phyloP scores from a whole-genome alignment of 2,329 filamentous ascomycete species.

The Cryphonectria radicalis region DNA sequence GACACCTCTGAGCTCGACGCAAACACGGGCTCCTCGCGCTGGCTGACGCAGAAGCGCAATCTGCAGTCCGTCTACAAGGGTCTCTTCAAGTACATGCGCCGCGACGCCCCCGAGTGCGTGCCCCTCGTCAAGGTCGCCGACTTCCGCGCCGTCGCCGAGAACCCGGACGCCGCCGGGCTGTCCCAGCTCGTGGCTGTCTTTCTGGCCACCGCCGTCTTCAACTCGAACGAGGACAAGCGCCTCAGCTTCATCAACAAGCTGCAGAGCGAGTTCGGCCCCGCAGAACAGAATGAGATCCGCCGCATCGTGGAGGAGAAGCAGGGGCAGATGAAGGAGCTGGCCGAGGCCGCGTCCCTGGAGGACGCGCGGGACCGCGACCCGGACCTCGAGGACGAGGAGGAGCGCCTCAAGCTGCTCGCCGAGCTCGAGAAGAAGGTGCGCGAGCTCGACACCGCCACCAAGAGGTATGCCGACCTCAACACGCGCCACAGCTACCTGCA shows the following conservation, averaged over 20 bases:
- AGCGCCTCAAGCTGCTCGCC: conserved; percentile 54
- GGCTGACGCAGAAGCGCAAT: conserved; percentile 77
- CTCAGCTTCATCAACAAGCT: conserved; percentile 39
- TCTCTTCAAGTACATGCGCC: conserved; percentile 74
- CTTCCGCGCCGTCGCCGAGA: conserved; percentile 62
- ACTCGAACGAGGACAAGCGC: conserved; percentile 36
- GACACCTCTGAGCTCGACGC: conserved; percentile 58
- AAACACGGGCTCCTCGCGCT: conserved; percentile 47
- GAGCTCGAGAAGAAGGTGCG: conserved; percentile 38
- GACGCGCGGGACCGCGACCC: conserved; percentile 48
- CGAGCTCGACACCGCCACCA: conserved; percentile 54
- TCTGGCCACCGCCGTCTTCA: conserved; percentile 37
- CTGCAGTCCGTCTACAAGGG: conserved; percentile 89
- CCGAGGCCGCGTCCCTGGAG: conserved; percentile 31
- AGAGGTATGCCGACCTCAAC: conserved; percentile 62
- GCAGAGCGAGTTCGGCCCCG: conserved; percentile 37
- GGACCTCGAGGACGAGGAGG: conserved; percentile 61
- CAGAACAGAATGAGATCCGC: conserved; percentile 51
- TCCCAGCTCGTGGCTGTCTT: conserved; percentile 47
- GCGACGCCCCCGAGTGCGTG: conserved; percentile 55
- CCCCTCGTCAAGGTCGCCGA: conserved; percentile 57
- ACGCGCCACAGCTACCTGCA: conserved; percentile 64
- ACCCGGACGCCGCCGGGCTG: conserved; percentile 58
- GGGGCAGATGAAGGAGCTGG: conserved; percentile 44
- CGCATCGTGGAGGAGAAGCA: conserved; percentile 54